Conservation (phyloP, 805 yeast species). For the Yarrowia sp. region DNA sequence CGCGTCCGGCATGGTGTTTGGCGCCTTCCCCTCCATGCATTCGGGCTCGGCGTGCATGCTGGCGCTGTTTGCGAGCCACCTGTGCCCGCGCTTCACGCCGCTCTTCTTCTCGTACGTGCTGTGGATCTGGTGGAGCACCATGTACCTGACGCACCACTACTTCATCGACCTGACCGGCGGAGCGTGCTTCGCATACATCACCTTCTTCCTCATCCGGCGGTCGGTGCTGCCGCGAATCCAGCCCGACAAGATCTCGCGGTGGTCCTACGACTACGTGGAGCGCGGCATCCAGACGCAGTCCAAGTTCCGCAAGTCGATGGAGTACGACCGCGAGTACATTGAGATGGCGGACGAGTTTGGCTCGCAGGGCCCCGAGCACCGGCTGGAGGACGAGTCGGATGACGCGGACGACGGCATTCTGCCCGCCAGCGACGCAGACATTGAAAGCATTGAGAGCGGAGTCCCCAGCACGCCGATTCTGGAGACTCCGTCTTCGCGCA, state of each 20-base stretch:
- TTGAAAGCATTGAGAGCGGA: slow-evolving; percentile 24
- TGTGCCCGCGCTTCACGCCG: slow-evolving; percentile 69
- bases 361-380: slow-evolving; percentile 12
- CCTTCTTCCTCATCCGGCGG: slow-evolving; percentile 68
- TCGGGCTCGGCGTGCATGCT: slow-evolving; percentile 95
- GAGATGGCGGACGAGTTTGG: slow-evolving; percentile 29
- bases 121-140: slow-evolving; percentile 98
- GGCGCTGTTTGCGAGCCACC: slow-evolving; percentile 76
- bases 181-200: slow-evolving; percentile 69
- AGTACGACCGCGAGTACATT: slow-evolving; percentile 31
- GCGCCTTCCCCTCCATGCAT: slow-evolving; percentile 83
- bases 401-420: slow-evolving; percentile 23
- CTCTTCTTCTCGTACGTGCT: slow-evolving; percentile 74
- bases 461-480: slow-evolving; percentile 19
- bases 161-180: slow-evolving; percentile 94
- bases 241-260: slow-evolving; percentile 42
- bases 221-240: slow-evolving; percentile 55
- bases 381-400: slow-evolving; percentile 23
- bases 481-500: slow-evolving; percentile 18
- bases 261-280: slow-evolving; percentile 45
- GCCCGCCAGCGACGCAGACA: slow-evolving; percentile 25
- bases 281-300: slow-evolving; percentile 33
- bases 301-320: slow-evolving; percentile 35
- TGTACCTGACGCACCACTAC: slow-evolving; percentile 96
- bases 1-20: slow-evolving; percentile 90